Base-by-base conservation (phyloP, 1,284 basidiomycete species). In the Xerocomus amazonicus region DNA sequence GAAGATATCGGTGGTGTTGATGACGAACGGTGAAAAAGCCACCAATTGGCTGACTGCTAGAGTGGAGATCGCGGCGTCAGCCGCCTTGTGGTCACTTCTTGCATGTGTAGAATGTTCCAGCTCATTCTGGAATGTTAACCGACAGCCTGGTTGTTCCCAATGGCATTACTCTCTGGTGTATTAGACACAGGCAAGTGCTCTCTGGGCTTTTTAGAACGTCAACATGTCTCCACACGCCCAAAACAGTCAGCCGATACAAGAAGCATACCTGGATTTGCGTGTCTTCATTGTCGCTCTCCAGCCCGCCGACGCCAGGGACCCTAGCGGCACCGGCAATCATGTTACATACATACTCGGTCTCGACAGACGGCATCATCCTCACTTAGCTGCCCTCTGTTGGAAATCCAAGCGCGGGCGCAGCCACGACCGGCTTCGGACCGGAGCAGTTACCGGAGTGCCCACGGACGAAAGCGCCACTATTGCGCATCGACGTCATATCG, bases 301-400 rank as follows among this genome's bases (percentile, higher is more conserved):
- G 41, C 1, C 29, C 55, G 12, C 49, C 54, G 4, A 45, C 50
- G 2, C 55, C 55, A 0, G 36, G 16, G 12, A 45, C 44, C 3
- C 49, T 48, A 0, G 45, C 47, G 8, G 45, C 65, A 3, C 63
- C 66, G 2, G 44, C 62, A 2, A 61, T 79, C 36, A 72, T 78
- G 9, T 61, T 82, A 5, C 80, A 81, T 61, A 79, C 76, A 52
- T 72, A 77, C 43, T 79, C 80, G 52, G 43, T 57, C 9, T 66
- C 67, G 31, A 70, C 74, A 10, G 79, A 80, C 54, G 76, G 74
- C 8, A 67, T 83, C n/a, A 69, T 82, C 42, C 78, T 83, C 57
- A 83, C 78, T 0, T 68, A 79, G 10, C 68, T 83, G 6, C 64
- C 70, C 47, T 63, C 64, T 26, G n/a, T n/a, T n/a, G n/a, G n/a